Evolutionary conservation across 768 basidiomycete species (phyloP), one percentile per base, ranked within the genome.

Genomic region (Termitomyces sp.): DNA sequence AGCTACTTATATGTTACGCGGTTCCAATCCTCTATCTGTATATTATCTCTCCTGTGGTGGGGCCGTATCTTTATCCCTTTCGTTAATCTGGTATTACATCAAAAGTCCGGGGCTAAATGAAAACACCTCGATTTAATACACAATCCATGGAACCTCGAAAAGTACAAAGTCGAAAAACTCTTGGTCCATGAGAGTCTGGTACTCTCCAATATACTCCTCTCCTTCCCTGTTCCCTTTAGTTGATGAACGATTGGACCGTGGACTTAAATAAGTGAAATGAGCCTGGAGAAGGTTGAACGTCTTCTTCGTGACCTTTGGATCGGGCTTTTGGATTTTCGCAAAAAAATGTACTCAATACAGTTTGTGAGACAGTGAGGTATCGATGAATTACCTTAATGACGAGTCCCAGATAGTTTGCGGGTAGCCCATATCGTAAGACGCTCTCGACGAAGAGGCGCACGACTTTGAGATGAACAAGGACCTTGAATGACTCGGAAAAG

Each of bases 121-220:
- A 53, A 58, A 62, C 32, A 58, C 53, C 53, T 61, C 50, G 62
- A 68, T 77, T 77, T 77, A 88, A 64, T 83, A 79, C 40, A 87
- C 75, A 64, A 97, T 90, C 89, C 90, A 94, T 33, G 92, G 93
- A 54, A 99, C 83, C 71, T 98, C 96, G 68, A 87, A 95, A 67
- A 96, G 69, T 24, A 98, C 92, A 66, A 98, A 99, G 72, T 96
- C 93, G 69, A 89, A 94, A 69, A 90, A 91, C 71, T 99, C 96
- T 70, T 95, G 90, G 68, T 99, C 97, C 80, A 99, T 83, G 38
- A 99, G 74, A 13, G 84, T 82, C 69, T 94, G 91, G 70, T 90
- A 99, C 71, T 99, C 96, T 62, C 94, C 96, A 14, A 83, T 79
- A 56, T 92, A 87, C 28, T 94, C 92, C 6, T 88, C 86, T 45